A percentile compares a stretch with the other conserved stretches of the same genome.
phyloP scores from a whole-genome alignment of 495 filamentous ascomycete genomes.

The Penicillium ochrochloron region DNA sequence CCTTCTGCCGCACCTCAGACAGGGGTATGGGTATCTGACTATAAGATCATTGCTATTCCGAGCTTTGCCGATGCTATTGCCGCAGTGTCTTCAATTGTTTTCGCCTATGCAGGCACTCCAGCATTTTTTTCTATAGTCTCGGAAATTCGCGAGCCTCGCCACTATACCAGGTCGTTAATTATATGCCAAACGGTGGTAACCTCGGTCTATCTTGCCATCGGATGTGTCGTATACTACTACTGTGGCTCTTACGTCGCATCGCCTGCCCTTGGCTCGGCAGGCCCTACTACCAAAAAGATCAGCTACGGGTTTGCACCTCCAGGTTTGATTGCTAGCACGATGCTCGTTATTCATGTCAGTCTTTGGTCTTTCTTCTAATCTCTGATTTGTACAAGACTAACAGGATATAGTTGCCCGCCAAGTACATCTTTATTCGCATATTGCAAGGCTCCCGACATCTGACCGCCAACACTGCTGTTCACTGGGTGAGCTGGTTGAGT shows the following conservation, averaged over 20 bases:
- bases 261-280: conserved; percentile 70
- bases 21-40: conserved; percentile 37
- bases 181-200: conserved; percentile 49
- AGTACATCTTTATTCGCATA: conserved; percentile 65
- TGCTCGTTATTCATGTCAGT: conserved; percentile 37
- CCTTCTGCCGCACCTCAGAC: conserved; percentile 40
- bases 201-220: conserved; percentile 68
- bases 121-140: conserved; percentile 72
- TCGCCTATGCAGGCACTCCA: conserved; percentile 65
- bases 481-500: conserved; percentile 62
- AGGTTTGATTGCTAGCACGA: conserved; percentile 41
- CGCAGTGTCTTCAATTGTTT: conserved; percentile 68
- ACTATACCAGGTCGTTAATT: conserved; percentile 62
- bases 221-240: conserved; percentile 69
- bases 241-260: conserved; percentile 67
- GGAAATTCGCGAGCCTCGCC: conserved; percentile 69
- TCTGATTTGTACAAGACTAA: background rate
- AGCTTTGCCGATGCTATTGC: conserved; percentile 50
- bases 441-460: conserved; percentile 55
- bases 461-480: conserved; percentile 58
- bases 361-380: conserved; percentile 35
- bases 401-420: conserved; percentile 43
- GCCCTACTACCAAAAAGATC: conserved; percentile 62
- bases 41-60: conserved; percentile 34
- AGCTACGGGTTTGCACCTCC: conserved; percentile 76